These are phyloP conservation scores for Acer saccharum DNA, from an alignment of 345 rosid genomes.

Conservation along the genomic window DNA sequence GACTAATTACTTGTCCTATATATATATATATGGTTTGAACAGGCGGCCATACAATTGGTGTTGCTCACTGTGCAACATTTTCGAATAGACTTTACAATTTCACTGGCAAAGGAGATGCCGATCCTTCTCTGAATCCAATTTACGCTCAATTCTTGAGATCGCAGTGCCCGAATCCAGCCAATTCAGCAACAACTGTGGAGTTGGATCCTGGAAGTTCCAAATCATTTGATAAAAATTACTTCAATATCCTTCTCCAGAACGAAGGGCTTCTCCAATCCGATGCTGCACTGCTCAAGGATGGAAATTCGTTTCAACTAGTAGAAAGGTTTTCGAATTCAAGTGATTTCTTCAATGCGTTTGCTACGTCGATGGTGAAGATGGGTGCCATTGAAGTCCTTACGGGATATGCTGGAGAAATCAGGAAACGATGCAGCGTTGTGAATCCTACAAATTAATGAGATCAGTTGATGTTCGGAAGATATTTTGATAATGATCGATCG, in stretches of 20 bases:
- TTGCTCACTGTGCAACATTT: slow-evolving; percentile 48
- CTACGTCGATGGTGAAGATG: slow-evolving; percentile 55
- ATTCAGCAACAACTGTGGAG: slow-evolving; percentile 21
- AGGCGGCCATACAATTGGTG: slow-evolving; percentile 64
- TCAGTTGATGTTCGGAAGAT: no score
- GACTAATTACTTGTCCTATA: no score
- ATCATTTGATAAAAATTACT: slow-evolving; percentile 52
- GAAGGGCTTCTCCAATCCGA: slow-evolving; percentile 57
- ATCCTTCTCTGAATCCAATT: slow-evolving; percentile 42
- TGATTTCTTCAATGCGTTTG: slow-evolving; percentile 46
- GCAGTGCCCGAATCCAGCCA: slow-evolving; percentile 41
- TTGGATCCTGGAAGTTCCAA: slow-evolving; percentile 45
- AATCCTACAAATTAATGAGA: slow-evolving; percentile 16
- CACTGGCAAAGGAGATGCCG: slow-evolving; percentile 60
- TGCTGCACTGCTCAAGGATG: slow-evolving; percentile 55
- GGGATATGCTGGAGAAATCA: slow-evolving; percentile 52
- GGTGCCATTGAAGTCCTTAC: slow-evolving; percentile 44
- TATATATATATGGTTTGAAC: no score
- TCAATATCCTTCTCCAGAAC: slow-evolving; percentile 24
- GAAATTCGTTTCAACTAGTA: background rate
- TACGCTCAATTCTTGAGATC: slow-evolving; percentile 43
- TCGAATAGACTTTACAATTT: slow-evolving; percentile 54
- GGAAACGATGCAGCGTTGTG: slow-evolving; percentile 41
- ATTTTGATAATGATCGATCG: no score
- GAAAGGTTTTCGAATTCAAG: background rate